These are phyloP conservation scores for Cymbopogon flexuosus DNA, from an alignment of 202 grass and related monocot genomes.

Conservation along the genomic window DNA sequence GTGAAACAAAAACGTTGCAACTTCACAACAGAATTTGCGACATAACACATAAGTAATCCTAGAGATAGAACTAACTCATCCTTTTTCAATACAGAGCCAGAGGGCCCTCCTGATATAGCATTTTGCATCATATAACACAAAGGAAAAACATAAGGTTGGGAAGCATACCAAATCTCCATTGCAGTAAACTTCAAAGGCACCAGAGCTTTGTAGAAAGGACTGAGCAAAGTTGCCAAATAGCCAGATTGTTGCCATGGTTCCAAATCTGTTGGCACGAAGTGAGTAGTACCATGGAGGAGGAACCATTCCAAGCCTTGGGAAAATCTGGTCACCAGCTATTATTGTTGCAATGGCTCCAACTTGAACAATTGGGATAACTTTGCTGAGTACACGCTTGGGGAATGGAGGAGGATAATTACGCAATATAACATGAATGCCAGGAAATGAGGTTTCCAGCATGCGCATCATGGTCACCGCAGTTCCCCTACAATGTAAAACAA, in stretches of 20 bases:
- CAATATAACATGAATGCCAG: constrained; percentile 77
- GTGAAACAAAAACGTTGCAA: neutral
- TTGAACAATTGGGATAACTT: constrained; percentile 81
- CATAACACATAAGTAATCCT: neutral
- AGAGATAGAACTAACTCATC: neutral
- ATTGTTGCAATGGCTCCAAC: constrained; percentile 69
- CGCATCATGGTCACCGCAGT: constrained; percentile 82
- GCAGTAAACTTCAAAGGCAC: constrained; percentile 95
- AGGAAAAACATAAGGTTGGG: neutral
- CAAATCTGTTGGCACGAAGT: constrained; percentile 80
- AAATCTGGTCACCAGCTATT: constrained; percentile 88
- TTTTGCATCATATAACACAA: neutral
- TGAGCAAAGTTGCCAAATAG: constrained; percentile 82
- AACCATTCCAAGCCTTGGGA: constrained; percentile 78
- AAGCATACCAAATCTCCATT: constrained; percentile 81
- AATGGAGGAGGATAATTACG: constrained; percentile 81
- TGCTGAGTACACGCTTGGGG: constrained; percentile 77
- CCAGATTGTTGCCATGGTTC: constrained; percentile 87
- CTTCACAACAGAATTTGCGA: neutral
- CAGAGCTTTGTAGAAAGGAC: constrained; percentile 81
- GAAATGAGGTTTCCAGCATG: constrained; percentile 91
- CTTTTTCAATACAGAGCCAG: neutral
- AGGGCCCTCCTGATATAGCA: neutral
- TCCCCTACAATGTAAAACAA: constrained; percentile 50
- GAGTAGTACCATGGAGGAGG: constrained; percentile 66